These are phyloP conservation scores for Bremia lactucae DNA, from an alignment of 352 stramenopile genomes.

Conservation along the genomic window DNA sequence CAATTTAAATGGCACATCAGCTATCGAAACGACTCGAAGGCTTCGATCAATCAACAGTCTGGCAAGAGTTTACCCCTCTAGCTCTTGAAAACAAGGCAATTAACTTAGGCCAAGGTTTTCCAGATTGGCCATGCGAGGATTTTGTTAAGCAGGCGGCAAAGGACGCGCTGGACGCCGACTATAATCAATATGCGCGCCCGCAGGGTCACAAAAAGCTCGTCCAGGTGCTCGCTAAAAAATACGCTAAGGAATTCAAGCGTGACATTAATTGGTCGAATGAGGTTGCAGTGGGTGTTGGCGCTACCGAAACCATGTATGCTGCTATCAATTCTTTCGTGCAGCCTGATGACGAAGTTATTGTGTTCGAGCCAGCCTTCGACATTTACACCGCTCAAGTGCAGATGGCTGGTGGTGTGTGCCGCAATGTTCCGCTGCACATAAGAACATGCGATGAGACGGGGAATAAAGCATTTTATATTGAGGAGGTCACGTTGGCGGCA, in stretches of 20 bases:
- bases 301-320: constrained; percentile 92
- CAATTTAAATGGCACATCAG: constrained; percentile 38
- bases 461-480: constrained; percentile 71
- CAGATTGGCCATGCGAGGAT: constrained; percentile 87
- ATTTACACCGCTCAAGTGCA: constrained; percentile 88
- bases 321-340: constrained; percentile 88
- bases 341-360: constrained; percentile 91
- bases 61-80: constrained; percentile 85
- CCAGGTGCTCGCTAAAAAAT: constrained; percentile 83
- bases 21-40: constrained; percentile 50
- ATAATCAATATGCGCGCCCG: constrained; percentile 90
- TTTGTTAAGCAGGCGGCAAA: constrained; percentile 93
- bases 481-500: constrained; percentile 71
- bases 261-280: constrained; percentile 87
- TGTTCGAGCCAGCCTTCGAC: constrained; percentile 97
- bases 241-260: constrained; percentile 75
- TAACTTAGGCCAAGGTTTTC: constrained; percentile 92
- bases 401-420: constrained; percentile 71
- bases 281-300: constrained; percentile 90
- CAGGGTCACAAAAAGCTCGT: constrained; percentile 82
- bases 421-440: constrained; percentile 78
- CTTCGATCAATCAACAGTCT: constrained; percentile 74
- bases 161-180: constrained; percentile 86
- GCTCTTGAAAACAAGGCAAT: constrained; percentile 79
- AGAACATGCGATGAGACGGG: constrained; percentile 15